Conservation (phyloP, 2,329 filamentous ascomycete genomes). For the Colletotrichum zoysiae region DNA sequence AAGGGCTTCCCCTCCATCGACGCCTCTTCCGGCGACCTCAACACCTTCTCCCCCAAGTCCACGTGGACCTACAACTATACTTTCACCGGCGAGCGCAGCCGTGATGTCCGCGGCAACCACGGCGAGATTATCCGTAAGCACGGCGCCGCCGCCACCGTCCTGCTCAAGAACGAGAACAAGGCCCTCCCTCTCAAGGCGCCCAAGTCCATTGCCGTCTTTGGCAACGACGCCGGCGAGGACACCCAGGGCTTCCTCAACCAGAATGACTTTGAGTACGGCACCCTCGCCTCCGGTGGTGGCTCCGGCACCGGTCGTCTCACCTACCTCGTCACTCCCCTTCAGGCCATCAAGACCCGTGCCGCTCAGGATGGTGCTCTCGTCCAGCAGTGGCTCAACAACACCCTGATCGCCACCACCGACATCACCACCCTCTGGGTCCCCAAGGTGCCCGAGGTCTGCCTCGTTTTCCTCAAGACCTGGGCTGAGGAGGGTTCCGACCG, state of each 20-base stretch:
- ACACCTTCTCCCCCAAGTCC: conserved; percentile 62
- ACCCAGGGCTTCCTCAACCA: conserved; percentile 76
- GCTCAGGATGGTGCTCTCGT: conserved; percentile 57
- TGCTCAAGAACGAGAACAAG: conserved; percentile 78
- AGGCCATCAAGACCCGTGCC: conserved; percentile 67
- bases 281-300: conserved; percentile 71
- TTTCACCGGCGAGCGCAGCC: conserved; percentile 65
- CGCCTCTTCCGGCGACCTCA: conserved; percentile 61
- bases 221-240: conserved; percentile 73
- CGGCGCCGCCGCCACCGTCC: conserved; percentile 68
- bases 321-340: conserved; percentile 75
- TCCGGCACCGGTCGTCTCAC: conserved; percentile 69
- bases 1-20: conserved; percentile 58
- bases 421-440: conserved; percentile 61
- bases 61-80: conserved; percentile 57
- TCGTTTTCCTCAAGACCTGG: conserved; percentile 75
- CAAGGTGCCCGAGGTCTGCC: conserved; percentile 71
- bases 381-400: conserved; percentile 60
- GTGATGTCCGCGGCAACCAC: conserved; percentile 65
- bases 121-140: conserved; percentile 69
- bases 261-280: conserved; percentile 71
- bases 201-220: conserved; percentile 69
- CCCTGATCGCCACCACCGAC: conserved; percentile 53
- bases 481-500: conserved; percentile 74
- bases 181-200: conserved; percentile 69